phyloP scores from a whole-genome alignment of 2,329 filamentous ascomycete genomes.

The Geoglossum cookeanum region DNA sequence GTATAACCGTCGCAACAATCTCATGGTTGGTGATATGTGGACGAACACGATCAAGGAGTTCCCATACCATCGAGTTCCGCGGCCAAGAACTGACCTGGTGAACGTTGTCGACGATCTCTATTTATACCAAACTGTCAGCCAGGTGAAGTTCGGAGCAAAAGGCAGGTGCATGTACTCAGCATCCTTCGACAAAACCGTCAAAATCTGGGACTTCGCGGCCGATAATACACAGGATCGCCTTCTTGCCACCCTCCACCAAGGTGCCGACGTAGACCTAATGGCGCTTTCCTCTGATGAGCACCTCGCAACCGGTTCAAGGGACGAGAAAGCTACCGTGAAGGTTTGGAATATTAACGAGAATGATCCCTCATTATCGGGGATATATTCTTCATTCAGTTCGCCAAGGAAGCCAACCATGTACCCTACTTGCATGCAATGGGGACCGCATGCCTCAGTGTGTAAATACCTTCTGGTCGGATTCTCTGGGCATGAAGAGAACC shows the following conservation, averaged over 20 bases:
- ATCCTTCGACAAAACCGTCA: slow-evolving; percentile 35
- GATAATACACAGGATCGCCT: not conserved
- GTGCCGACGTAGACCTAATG: slow-evolving; percentile 31
- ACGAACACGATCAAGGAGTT: slow-evolving; percentile 29
- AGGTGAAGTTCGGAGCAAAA: slow-evolving; percentile 31
- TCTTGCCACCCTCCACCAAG: slow-evolving; percentile 20
- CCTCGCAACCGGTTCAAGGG: slow-evolving; percentile 29
- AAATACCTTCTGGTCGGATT: slow-evolving; percentile 36
- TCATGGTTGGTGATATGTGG: slow-evolving; percentile 31
- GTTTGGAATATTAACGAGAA: not conserved
- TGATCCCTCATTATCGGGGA: not conserved
- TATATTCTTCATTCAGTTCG: not conserved
- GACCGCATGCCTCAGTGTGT: slow-evolving; percentile 18
- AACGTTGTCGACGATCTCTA: slow-evolving; percentile 29
- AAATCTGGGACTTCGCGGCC: slow-evolving; percentile 30
- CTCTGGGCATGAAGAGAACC: slow-evolving; percentile 21
- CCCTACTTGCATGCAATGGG: slow-evolving; percentile 31
- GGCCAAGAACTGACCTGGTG: slow-evolving; percentile 25
- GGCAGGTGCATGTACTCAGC: slow-evolving; percentile 30
- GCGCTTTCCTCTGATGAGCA: slow-evolving; percentile 22
- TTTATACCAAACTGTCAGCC: slow-evolving; percentile 36
- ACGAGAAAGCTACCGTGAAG: slow-evolving; percentile 2
- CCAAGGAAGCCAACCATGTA: slow-evolving; percentile 15
- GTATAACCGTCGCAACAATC: slow-evolving; percentile 39
- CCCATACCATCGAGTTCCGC: slow-evolving; percentile 29